A percentile compares a stretch with the other conserved stretches of the same genome.
These are phyloP conservation scores for Phytopythium boreale DNA, from an alignment of 352 stramenopile species.

Conservation along the genomic window DNA sequence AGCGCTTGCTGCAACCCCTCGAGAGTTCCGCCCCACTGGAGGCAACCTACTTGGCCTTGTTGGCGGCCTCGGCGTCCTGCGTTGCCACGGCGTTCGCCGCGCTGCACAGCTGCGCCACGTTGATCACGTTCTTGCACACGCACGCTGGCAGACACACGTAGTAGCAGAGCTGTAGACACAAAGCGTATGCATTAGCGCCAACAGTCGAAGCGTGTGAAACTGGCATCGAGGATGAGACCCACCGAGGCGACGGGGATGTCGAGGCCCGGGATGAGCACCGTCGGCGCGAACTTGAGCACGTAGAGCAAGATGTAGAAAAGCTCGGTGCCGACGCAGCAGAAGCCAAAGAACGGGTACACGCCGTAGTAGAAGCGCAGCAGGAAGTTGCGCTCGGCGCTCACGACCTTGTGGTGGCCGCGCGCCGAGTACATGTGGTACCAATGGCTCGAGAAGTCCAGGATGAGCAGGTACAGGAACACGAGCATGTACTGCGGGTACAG, in stretches of 20 bases:
- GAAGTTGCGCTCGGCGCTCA: slow-evolving; percentile 90
- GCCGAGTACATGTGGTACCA: slow-evolving; percentile 98
- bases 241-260: slow-evolving; percentile 61
- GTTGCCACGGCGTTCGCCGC: slow-evolving; percentile 77
- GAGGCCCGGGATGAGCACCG: slow-evolving; percentile 48
- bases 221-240: slow-evolving; percentile 2
- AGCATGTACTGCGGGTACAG: slow-evolving; percentile 87
- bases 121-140: slow-evolving; percentile 92
- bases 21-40: no score
- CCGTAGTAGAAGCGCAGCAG: slow-evolving; percentile 94
- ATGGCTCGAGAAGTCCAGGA: slow-evolving; percentile 97
- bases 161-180: slow-evolving; percentile 57
- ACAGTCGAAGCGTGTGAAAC: background rate
- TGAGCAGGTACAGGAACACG: slow-evolving; percentile 87
- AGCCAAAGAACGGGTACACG: slow-evolving; percentile 91
- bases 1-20: background rate
- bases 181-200: slow-evolving; percentile 7
- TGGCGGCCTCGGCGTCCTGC: slow-evolving; percentile 48
- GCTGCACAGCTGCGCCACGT: slow-evolving; percentile 89
- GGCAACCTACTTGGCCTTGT: slow-evolving; percentile 51
- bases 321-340: slow-evolving; percentile 91
- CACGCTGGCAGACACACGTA: slow-evolving; percentile 88
- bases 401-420: slow-evolving; percentile 94
- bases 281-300: slow-evolving; percentile 81
- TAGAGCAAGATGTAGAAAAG: slow-evolving; percentile 92